These are phyloP conservation scores for Cladosporium sp. DNA, from an alignment of 2,329 filamentous ascomycete genomes.

Conservation along the genomic window DNA sequence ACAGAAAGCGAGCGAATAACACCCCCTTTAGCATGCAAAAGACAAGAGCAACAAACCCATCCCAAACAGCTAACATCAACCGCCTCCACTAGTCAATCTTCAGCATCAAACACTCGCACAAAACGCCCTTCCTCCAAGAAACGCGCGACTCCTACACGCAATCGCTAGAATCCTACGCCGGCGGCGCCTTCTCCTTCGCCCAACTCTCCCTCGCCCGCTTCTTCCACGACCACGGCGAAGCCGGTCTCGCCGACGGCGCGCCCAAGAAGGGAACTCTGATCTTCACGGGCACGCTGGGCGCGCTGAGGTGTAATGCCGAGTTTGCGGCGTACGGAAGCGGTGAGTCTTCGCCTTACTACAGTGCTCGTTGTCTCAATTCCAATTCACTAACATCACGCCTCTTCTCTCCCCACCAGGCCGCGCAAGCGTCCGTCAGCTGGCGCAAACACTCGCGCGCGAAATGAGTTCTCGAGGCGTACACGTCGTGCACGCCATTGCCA, in stretches of 20 bases:
- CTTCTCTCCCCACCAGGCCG: too few species aligned
- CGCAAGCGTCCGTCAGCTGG: conserved; percentile 46
- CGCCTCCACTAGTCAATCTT: conserved; percentile 44
- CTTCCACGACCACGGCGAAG: conserved; percentile 49
- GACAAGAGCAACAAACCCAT: too few species aligned
- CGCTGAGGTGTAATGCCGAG: conserved; percentile 44
- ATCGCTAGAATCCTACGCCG: conserved; percentile 49
- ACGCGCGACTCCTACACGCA: conserved; percentile 47
- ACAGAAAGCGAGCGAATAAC: too few species aligned
- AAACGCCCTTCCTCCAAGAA: conserved; percentile 53
- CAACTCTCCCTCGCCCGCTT: conserved; percentile 49
- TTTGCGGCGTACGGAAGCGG: not conserved
- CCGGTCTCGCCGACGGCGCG: conserved; percentile 41
- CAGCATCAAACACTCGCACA: conserved; percentile 52
- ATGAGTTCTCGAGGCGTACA: conserved; percentile 54
- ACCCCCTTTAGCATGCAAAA: too few species aligned
- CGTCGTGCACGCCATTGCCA: conserved; percentile 56
- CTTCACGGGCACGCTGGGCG: conserved; percentile 53
- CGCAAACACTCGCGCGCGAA: conserved; percentile 53
- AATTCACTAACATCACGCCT: too few species aligned
- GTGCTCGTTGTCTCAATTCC: too few species aligned
- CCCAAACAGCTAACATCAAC: too few species aligned
- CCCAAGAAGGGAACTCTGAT: conserved; percentile 48
- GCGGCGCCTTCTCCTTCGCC: conserved; percentile 52
- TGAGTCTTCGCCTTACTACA: not conserved